These are phyloP conservation scores for Fraxinus nigra DNA, from an alignment of 305 asterid species.

Conservation along the genomic window DNA sequence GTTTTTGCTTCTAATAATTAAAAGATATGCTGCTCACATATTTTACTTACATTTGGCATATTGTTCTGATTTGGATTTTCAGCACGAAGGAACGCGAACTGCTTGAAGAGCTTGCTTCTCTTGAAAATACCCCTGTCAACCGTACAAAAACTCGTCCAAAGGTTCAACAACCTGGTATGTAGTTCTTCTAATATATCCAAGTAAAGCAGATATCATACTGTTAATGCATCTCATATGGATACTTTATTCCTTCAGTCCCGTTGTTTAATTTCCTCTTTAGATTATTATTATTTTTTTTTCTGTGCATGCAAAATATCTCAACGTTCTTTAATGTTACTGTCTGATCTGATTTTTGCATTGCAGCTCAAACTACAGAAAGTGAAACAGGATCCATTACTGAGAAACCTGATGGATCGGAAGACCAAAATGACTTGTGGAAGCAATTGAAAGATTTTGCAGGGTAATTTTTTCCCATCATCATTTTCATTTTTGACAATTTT, in stretches of 20 bases:
- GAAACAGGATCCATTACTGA: slow-evolving; percentile 36
- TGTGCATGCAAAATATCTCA: background rate
- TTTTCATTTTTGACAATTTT: slow-evolving; percentile 5
- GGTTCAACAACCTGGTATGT: slow-evolving; percentile 66
- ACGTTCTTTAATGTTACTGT: slow-evolving; percentile 14
- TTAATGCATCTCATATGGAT: background rate
- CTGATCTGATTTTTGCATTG: slow-evolving; percentile 27
- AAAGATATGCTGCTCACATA: background rate
- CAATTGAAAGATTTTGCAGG: slow-evolving; percentile 77
- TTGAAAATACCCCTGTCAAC: slow-evolving; percentile 48
- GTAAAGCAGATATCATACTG: slow-evolving; percentile 1
- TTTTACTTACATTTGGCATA: slow-evolving; percentile 17
- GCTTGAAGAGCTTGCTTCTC: slow-evolving; percentile 81
- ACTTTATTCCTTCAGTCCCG: background rate
- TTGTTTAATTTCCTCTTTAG: background rate
- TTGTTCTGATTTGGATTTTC: slow-evolving; percentile 27
- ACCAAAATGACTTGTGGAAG: slow-evolving; percentile 67
- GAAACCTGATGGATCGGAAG: slow-evolving; percentile 51
- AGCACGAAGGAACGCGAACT: slow-evolving; percentile 85
- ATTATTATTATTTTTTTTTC: background rate
- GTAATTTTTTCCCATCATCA: slow-evolving; percentile 40
- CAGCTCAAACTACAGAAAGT: slow-evolving; percentile 52
- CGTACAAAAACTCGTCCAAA: slow-evolving; percentile 62
- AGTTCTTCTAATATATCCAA: background rate
- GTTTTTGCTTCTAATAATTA: slow-evolving; percentile 14